Conservation (phyloP, 2,329 filamentous ascomycete genomes). For the Clarireedia hainanense region DNA sequence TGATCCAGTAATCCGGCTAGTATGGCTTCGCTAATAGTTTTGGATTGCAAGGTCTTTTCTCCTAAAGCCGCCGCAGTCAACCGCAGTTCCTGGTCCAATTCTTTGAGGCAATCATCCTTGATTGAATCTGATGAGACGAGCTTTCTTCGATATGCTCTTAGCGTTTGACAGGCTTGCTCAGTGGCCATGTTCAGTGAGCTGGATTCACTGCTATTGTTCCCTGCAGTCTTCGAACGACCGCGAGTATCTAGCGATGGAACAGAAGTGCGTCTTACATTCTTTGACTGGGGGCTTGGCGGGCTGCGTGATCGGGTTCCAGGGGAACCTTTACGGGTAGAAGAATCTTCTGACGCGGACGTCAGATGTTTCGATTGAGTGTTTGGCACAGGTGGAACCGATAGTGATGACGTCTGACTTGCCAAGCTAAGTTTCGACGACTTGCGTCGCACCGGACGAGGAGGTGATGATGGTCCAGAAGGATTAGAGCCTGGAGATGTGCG, state of each 20-base stretch:
- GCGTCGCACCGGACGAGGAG: slow-evolving; percentile 45
- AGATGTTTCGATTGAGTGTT: slow-evolving; percentile 21
- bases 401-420: slow-evolving; percentile 42
- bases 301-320: slow-evolving; percentile 26
- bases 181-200: slow-evolving; percentile 54
- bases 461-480: slow-evolving; percentile 42
- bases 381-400: slow-evolving; percentile 25
- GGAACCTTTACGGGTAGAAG: slow-evolving; percentile 14
- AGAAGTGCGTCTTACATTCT: slow-evolving; percentile 42
- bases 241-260: slow-evolving; percentile 40
- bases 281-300: slow-evolving; percentile 18
- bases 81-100: slow-evolving; percentile 57
- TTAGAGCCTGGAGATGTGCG: slow-evolving; percentile 37
- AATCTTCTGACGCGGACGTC: slow-evolving; percentile 24
- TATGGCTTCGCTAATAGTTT: slow-evolving; percentile 47
- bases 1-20: slow-evolving; percentile 62
- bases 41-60: slow-evolving; percentile 31
- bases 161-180: slow-evolving; percentile 54
- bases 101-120: slow-evolving; percentile 48
- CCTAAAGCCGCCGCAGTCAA: slow-evolving; percentile 52
- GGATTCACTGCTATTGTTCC: slow-evolving; percentile 35
- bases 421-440: slow-evolving; percentile 46
- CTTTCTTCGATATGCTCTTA: slow-evolving; percentile 57
- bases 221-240: slow-evolving; percentile 42
- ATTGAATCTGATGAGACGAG: slow-evolving; percentile 48